Conservation (phyloP, 1,284 basidiomycete species). For the Gomphus bonarii region DNA sequence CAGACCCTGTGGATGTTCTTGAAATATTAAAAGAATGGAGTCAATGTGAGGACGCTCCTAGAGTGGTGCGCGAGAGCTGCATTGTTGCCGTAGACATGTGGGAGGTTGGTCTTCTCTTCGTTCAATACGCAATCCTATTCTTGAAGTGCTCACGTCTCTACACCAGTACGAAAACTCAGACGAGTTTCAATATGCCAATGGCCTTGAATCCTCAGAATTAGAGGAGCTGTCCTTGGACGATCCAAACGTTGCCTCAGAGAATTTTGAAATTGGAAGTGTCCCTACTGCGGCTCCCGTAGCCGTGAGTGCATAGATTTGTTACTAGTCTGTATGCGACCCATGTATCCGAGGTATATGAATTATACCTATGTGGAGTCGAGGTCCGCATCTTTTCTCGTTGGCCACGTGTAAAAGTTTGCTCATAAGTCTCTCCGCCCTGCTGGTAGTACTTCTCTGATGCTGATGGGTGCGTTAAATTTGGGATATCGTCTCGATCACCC, state of each 20-base stretch:
- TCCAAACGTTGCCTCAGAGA: background rate
- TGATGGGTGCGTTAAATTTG: too few relatives aligned
- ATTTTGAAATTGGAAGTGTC: background rate
- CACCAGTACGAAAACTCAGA: slow-evolving; percentile 79
- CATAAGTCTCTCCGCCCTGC: too few relatives aligned
- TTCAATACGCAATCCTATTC: background rate
- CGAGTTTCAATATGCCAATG: slow-evolving; percentile 80
- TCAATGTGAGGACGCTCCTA: slow-evolving; percentile 64
- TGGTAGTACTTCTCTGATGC: too few relatives aligned
- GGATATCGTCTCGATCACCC: too few relatives aligned
- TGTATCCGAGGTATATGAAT: background rate
- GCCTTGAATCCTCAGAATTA: slow-evolving; percentile 21
- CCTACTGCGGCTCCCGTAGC: background rate
- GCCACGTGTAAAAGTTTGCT: too few relatives aligned
- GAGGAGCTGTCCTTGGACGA: background rate
- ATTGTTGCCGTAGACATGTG: slow-evolving; percentile 97
- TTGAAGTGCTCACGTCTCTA: background rate
- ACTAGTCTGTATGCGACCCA: background rate
- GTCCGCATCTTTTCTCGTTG: background rate
- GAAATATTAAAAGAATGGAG: slow-evolving; percentile 85
- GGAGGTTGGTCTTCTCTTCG: slow-evolving; percentile 47
- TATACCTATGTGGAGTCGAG: background rate
- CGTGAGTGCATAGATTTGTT: background rate
- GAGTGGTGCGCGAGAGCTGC: slow-evolving; percentile 93
- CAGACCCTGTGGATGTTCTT: slow-evolving; percentile 72